Base-by-base conservation (phyloP, 352 stramenopile species). In the Globisporangium parvum region DNA sequence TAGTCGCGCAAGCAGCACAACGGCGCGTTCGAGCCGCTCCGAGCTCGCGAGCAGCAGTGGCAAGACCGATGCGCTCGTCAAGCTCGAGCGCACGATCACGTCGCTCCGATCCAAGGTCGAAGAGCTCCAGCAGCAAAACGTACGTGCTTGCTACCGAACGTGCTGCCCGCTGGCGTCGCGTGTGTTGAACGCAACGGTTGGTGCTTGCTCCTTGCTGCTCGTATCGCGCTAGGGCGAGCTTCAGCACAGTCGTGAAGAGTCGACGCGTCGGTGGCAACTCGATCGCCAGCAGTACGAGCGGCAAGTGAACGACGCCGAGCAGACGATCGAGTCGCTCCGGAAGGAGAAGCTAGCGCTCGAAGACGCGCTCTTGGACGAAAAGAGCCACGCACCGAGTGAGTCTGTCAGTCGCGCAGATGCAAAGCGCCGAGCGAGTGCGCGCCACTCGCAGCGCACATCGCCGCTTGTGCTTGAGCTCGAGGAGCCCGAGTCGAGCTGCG, bases 111-210 rank as follows among this genome's bases (percentile, higher is more conserved):
- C 56, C 31, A 91, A 86, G 57, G 52, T 88, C 6, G 77, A 91
- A 63, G 77, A 88, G 54, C 63, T 88, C 3, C 73, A 88, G 50
- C 78, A 81, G 51, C 81, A 86, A 59, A 91, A 91, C 72, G 80
- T 88, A 82, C 63, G 75, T 67, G 31, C 18, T 31, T 31, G 26
- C 26, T n/a, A n/a, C n/a, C n/a, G n/a, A 2, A 6, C 26, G 3
- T 46, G 9, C 5, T 37, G 47, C 17, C n/a, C 53, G 47, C 11
- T 8, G 9, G 28, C 49, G 17, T 12, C 2, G 54, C 23, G 20
- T 39, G 21, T 3, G 2, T 10, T 40, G 26, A 14, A 10, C 14
- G 6, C 26, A 51, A 12, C 15, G 47, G 26, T 15, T 44, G 14
- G 3, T 54, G 15, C 49, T 55, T 54, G 33, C 46, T 1, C 12